Base-by-base conservation (phyloP, 768 basidiomycete species). In the Suillus plorans region DNA sequence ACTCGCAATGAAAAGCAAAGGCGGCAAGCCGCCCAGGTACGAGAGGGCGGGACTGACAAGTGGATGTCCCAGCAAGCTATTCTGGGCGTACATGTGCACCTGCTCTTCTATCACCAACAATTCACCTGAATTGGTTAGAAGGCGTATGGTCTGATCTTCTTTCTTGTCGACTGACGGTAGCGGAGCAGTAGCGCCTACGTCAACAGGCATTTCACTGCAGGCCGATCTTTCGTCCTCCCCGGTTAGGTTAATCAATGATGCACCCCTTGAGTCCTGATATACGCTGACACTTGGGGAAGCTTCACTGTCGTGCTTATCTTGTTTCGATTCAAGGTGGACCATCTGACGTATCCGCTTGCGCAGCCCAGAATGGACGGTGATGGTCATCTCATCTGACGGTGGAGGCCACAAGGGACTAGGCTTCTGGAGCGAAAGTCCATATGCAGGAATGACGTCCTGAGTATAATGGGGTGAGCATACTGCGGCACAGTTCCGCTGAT, bases 1-100 rank as follows among this genome's bases (percentile, higher is more conserved):
- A 47, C 97, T 89, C 1, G 88, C 91, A 67, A 95, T 87, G 68
- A 99, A 78, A 31, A 94, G 77, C 55, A 99, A 72, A 14, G 97
- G 97, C 2, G 94, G 94, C 0, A 99, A 76, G 2, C 96, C 96
- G 6, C 97, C 97, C 13, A 99, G 83, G 76, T 94, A 95, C 0
- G 86, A 86, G 67, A 91, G 73, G 9, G 84, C 87, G 0, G 95
- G 90, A 68, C 92, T 95, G 47, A 99, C 86, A 57, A 95, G 82
- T 2, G 95, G 95, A 72, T 96, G 93, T 3, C 71, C 78, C 2
- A 97, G 70, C 66, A 93, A 78, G 63, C 82, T 88, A 72, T 97
- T 98, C 62, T 86, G 88, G 18, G 91, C 82, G 70, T 97, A 97
- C 60, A 97, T 78, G 63, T 99, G 97, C 10, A 98, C 80, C 76